A percentile compares a stretch with the other conserved stretches of the same genome.
Conservation (phyloP, 352 stramenopile genomes). For the Phytophthora kernoviae region DNA sequence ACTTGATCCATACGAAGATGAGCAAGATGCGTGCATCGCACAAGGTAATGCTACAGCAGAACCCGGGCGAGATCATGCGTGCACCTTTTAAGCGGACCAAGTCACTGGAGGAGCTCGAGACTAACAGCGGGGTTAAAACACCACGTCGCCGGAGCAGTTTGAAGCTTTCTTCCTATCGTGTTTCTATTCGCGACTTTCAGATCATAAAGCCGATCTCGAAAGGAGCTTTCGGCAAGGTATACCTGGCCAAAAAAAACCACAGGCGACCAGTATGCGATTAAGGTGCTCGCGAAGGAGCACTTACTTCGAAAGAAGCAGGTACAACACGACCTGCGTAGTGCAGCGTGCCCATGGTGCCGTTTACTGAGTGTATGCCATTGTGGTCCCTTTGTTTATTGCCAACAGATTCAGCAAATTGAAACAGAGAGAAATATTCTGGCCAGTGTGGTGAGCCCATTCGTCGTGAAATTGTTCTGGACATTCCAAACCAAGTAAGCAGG, state of each 20-base stretch:
- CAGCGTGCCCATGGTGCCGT: constrained; percentile 1
- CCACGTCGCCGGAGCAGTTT: constrained; percentile 21
- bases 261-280: constrained; percentile 91
- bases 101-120: constrained; percentile 74
- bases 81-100: constrained; percentile 76
- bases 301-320: constrained; percentile 90
- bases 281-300: constrained; percentile 90
- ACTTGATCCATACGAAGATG: constrained; percentile 88
- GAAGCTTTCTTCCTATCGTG: constrained; percentile 51
- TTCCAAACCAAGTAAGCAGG: constrained; percentile 87
- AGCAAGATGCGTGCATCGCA: constrained; percentile 85
- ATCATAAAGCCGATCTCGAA: constrained; percentile 92
- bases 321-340: constrained; percentile 7
- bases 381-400: constrained; percentile 13
- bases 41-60: constrained; percentile 78
- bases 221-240: constrained; percentile 90
- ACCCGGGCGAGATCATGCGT: constrained; percentile 36
- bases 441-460: constrained; percentile 87
- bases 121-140: constrained; percentile 14
- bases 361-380: constrained; percentile 19
- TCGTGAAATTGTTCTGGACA: constrained; percentile 92
- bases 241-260: constrained; percentile 89
- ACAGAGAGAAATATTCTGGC: constrained; percentile 90
- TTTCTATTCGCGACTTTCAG: constrained; percentile 86
- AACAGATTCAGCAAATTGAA: constrained; percentile 83